Evolutionary conservation across 2,329 filamentous ascomycete species (phyloP), one percentile per base, ranked within the genome.

Genomic region (Colletotrichum magnum): DNA sequence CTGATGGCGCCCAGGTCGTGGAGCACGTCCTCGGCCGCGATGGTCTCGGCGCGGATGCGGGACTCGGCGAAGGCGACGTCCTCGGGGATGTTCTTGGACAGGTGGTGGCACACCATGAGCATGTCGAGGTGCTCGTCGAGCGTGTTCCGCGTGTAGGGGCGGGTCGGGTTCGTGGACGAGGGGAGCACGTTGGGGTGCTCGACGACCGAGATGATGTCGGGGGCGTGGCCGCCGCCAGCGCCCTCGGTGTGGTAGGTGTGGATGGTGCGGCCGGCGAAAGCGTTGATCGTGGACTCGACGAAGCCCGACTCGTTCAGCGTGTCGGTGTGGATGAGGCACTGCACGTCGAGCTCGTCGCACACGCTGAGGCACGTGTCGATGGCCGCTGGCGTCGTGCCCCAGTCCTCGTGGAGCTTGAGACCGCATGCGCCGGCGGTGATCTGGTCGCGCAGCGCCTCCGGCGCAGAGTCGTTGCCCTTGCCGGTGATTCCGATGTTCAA

Each of bases 201-300:
- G 12, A 98, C 95, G 1, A 98, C 94, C 32, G 89, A 92, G 80
- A 98, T 98, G 81, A 98, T 98, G 79, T 98, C 95, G 0, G 95
- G 95, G 1, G 95, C 95, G 80, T 98, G 95, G 4, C 95, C 95
- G 73, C 95, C 95, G 48, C 95, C 95, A 2, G 95, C 95, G 48
- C 95, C 95, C 83, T 98, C 95, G 39, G 94, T 98, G 82, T 98
- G 95, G 81, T 98, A 98, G 1, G 95, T 97, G 82, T 98, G 95
- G 75, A 98, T 97, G 1, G 94, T 93, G 70, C 95, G 91, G 76
- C 90, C 86, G 78, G 94, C 94, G 86, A 98, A 92, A 3, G 95
- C 91, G n/a, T 85, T 88, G 71, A 97, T 90, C 2, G 95, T 97
- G 68, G 93, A 92, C 79, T 98, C 95, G 58, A 98, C 95, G 76